Evolutionary conservation across 306 rosid genomes (phyloP), one percentile per base, ranked within the genome.

Genomic region (Argentina anserina): DNA sequence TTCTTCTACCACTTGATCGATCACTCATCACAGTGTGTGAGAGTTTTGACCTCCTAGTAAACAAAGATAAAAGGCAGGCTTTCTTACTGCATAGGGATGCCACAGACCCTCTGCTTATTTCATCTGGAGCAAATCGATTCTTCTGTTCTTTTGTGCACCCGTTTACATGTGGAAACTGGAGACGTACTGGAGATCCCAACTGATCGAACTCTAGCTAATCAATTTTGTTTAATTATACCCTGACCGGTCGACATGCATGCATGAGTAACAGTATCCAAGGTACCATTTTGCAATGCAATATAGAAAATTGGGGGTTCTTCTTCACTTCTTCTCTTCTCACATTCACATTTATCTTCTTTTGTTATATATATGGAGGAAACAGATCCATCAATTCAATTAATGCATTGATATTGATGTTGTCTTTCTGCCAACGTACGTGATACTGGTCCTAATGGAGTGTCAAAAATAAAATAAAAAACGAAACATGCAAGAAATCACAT

Each of bases 391-490:
- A 17, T 31, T 60, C 65, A 33, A n/a, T n/a, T n/a, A n/a, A 31
- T 60, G 25, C 3, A 60, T 31, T 20, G 13, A 60, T 15, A 14
- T 63, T 63, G 46, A 17, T 56, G 29, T 55, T 15, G 28, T 37
- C 36, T 70, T 70, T 52, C 75, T 8, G 41, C 18, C 50, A 53
- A 9, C n/a, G 65, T 23, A n/a, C n/a, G n/a, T n/a, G n/a, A n/a
- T n/a, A n/a, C n/a, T n/a, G 50, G 50, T 34, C 49, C 47, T 50
- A 50, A 47, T 49, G 62, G 64, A 70, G 26, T 25, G 36, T 41
- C 70, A 66, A 66, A 14, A 23, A 3, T 25, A 6, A 1, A 41
- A n/a, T n/a, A 50, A 50, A n/a, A 50, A 50, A 50, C 12, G 58
- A 50, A 50, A 50, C 26, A 13, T n/a, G 5, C 46, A 15, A 50